phyloP scores from a whole-genome alignment of 768 basidiomycete species.

The Amanita subjunquillea region DNA sequence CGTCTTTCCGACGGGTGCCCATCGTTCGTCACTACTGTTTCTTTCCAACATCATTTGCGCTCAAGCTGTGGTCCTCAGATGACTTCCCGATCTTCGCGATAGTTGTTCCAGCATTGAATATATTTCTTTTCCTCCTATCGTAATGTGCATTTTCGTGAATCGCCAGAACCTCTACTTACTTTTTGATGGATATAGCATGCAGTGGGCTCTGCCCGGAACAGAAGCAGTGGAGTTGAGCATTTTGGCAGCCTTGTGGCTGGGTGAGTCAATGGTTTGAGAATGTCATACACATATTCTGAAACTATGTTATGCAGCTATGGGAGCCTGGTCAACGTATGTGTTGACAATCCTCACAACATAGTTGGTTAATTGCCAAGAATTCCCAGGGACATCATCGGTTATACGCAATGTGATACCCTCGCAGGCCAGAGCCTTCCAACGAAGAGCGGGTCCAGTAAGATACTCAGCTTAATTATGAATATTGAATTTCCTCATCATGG shows the following conservation, averaged over 20 bases:
- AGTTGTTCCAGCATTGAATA: constrained; percentile 53
- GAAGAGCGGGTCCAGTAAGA: constrained; percentile 45
- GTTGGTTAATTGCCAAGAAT: background rate
- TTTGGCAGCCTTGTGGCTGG: constrained; percentile 57
- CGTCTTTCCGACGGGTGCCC: constrained; percentile 54
- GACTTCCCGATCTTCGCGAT: constrained; percentile 66
- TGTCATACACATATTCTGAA: background rate
- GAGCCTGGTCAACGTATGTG: constrained; percentile 62
- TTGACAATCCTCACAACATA: background rate
- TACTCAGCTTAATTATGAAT: background rate
- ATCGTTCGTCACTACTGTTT: constrained; percentile 33
- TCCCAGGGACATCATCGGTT: constrained; percentile 59
- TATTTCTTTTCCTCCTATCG: constrained; percentile 53
- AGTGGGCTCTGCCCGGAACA: constrained; percentile 59
- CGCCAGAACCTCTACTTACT: constrained; percentile 1
- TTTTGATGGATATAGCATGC: constrained; percentile 32
- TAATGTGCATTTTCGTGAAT: constrained; percentile 17
- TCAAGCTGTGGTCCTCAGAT: constrained; percentile 23
- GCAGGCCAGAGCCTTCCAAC: constrained; percentile 33
- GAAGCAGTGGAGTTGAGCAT: constrained; percentile 48
- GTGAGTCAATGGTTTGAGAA: constrained; percentile 29
- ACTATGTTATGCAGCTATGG: constrained; percentile 41
- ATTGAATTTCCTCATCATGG: constrained; percentile 3
- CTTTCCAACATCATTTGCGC: background rate
- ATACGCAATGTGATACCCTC: constrained; percentile 46